phyloP scores from a whole-genome alignment of 306 rosid genomes.

The Pterocarpus macrocarpus region DNA sequence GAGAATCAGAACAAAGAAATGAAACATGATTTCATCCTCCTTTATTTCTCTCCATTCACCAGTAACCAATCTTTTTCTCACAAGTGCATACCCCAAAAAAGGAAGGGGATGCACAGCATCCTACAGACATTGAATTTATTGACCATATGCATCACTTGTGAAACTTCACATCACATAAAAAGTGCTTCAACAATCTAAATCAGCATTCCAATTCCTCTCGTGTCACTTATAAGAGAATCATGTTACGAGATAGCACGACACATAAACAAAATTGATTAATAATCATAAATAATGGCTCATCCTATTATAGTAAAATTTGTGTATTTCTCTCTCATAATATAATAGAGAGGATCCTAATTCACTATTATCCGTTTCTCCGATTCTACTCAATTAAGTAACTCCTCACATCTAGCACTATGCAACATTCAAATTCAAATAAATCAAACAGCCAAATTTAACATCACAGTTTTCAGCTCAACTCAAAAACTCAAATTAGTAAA shows the following conservation, averaged over 20 bases:
- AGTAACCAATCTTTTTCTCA: slow-evolving; percentile 14
- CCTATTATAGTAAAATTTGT: no score
- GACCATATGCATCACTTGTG: no score
- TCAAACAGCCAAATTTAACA: neutral
- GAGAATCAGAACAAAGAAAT: neutral
- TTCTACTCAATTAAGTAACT: no score
- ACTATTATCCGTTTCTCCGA: neutral
- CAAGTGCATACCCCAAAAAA: neutral
- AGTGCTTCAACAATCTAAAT: neutral
- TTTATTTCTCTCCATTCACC: neutral
- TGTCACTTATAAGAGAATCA: no score
- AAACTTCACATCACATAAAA: no score
- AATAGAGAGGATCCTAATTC: no score
- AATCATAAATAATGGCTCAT: no score
- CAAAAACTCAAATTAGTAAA: slow-evolving; percentile 22
- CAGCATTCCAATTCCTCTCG: neutral
- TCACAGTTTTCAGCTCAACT: neutral
- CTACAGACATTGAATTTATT: neutral
- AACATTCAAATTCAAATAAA: no score
- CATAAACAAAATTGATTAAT: no score
- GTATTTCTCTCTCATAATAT: no score
- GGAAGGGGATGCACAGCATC: neutral
- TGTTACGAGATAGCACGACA: no score
- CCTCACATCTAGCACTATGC: no score
- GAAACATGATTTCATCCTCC: slow-evolving; percentile 4